A percentile compares a stretch with the other conserved stretches of the same genome.
Conservation (phyloP, 176 grass and related monocot species). For the Cenchrus fungigraminus region DNA sequence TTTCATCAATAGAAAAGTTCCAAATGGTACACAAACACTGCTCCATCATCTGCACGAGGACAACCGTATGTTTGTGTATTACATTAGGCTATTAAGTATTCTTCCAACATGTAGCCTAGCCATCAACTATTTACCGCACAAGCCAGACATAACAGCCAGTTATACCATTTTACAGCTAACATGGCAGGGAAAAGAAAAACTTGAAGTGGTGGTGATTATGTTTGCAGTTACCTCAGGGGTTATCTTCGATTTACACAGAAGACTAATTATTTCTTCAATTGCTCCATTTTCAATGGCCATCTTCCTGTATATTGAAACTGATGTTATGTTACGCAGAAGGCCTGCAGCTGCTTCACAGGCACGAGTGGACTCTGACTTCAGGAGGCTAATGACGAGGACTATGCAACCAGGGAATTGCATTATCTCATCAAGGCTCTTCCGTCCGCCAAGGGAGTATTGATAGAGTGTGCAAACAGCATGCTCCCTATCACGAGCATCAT, state of each 20-base stretch:
- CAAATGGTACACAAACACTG: conserved; percentile 70
- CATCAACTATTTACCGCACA: conserved; percentile 24
- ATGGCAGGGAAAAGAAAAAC: conserved; percentile 16
- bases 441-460: conserved; percentile 68
- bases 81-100: conserved; percentile 27
- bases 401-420: conserved; percentile 75
- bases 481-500: conserved; percentile 67
- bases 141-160: neutral
- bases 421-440: conserved; percentile 66
- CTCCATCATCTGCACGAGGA: conserved; percentile 58
- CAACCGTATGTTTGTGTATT: conserved; percentile 20
- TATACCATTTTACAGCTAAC: conserved; percentile 19
- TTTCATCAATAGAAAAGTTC: conserved; percentile 74
- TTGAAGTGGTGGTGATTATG: conserved; percentile 1
- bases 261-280: conserved; percentile 67
- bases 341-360: conserved; percentile 68
- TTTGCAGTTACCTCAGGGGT: conserved; percentile 62
- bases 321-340: conserved; percentile 57
- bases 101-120: conserved; percentile 10
- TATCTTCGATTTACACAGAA: conserved; percentile 53
- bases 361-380: conserved; percentile 60
- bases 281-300: conserved; percentile 48
- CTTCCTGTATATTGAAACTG: conserved; percentile 65
- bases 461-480: conserved; percentile 64
- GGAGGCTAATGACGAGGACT: conserved; percentile 60